A percentile compares a stretch with the other conserved stretches of the same genome.
Evolutionary conservation across 352 stramenopile genomes (phyloP).

Genomic region (Phytopythium boreale): DNA sequence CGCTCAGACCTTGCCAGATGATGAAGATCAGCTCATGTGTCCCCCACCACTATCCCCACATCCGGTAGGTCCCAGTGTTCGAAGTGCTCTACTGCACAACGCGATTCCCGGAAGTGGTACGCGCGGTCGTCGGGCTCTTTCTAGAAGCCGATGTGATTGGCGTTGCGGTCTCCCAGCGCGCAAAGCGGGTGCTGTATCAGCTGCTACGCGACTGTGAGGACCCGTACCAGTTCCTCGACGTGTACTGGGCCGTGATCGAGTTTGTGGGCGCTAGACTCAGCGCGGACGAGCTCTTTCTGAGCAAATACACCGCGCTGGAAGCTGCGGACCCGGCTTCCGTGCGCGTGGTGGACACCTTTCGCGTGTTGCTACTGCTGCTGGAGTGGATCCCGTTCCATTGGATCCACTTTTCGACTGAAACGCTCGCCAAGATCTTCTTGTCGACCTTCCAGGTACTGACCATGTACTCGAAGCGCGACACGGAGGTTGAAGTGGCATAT

Average conservation of each 20-base stretch:
- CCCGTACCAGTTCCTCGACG: conserved; percentile 36
- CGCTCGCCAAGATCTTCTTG: conserved; percentile 33
- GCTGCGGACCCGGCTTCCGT: conserved; percentile 4
- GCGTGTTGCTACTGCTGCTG: conserved; percentile 39
- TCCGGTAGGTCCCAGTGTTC: conserved; percentile 37
- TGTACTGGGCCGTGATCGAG: conserved; percentile 51
- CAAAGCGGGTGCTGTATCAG: conserved; percentile 35
- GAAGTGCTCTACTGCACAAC: conserved; percentile 50
- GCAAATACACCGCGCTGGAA: conserved; percentile 15
- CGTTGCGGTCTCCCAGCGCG: conserved; percentile 9
- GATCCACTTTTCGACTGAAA: conserved; percentile 51
- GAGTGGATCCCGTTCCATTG: conserved; percentile 36
- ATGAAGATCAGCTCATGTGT: neutral
- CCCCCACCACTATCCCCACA: no score
- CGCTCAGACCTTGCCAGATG: no score
- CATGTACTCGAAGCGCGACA: conserved; percentile 26
- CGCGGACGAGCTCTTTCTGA: conserved; percentile 23
- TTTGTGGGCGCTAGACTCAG: conserved; percentile 28
- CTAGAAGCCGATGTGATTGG: conserved; percentile 17
- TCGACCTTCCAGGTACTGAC: conserved; percentile 45
- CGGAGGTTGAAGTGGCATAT: conserved; percentile 19
- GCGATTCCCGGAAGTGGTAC: conserved; percentile 28
- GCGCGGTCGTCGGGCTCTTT: conserved; percentile 30
- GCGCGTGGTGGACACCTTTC: conserved; percentile 34
- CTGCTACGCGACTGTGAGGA: conserved; percentile 48